These are phyloP conservation scores for Metarhizium robertsii DNA, from an alignment of 2,329 filamentous ascomycete genomes.

Conservation along the genomic window DNA sequence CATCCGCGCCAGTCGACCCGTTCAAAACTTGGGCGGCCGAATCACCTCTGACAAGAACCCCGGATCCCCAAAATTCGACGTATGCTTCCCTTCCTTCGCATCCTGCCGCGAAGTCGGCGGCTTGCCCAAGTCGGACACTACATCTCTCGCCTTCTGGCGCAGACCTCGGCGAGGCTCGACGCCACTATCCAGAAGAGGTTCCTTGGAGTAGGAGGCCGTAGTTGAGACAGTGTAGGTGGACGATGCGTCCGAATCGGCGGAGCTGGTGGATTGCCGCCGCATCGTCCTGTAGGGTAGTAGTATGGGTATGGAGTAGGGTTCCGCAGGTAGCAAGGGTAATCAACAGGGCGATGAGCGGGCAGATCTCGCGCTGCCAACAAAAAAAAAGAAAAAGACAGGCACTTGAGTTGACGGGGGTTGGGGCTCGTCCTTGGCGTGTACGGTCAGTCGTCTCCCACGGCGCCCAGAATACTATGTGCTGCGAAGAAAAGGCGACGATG, in stretches of 20 bases:
- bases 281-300: constrained; percentile 5
- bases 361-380: no score
- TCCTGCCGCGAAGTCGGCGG: constrained; percentile 23
- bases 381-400: no score
- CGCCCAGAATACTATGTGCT: no score
- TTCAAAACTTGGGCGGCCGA: constrained; percentile 1
- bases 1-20: not conserved
- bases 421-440: no score
- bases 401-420: no score
- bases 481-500: no score
- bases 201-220: constrained; percentile 20
- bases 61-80: constrained; percentile 18
- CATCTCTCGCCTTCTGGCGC: constrained; percentile 23
- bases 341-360: no score
- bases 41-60: constrained; percentile 16
- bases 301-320: not conserved
- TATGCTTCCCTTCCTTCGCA: constrained; percentile 20
- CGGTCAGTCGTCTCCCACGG: no score
- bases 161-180: constrained; percentile 14
- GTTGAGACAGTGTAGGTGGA: constrained; percentile 21
- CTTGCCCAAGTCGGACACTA: constrained; percentile 22
- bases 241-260: constrained; percentile 19
- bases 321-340: not conserved
- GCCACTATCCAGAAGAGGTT: constrained; percentile 4
- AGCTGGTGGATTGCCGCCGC: constrained; percentile 16